Base-by-base conservation (phyloP, 2,329 filamentous ascomycete genomes). In the Geoglossum cookeanum region DNA sequence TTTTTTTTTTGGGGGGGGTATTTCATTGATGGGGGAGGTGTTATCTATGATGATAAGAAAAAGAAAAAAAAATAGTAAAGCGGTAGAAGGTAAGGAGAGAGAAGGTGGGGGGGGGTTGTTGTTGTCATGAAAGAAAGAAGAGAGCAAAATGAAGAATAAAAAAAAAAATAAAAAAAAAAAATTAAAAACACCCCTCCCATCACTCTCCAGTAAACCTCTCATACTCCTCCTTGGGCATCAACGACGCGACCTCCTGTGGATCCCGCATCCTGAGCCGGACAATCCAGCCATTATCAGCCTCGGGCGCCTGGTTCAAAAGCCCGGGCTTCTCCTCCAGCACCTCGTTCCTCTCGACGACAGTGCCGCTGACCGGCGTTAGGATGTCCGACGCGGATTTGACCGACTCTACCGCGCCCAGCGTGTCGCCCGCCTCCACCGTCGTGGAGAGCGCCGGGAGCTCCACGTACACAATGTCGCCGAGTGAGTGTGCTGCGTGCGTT, bases 301-400 rank as follows among this genome's bases (percentile, higher is more conserved):
- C 92, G 49, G 92, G 86, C 55, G 87, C 84, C 73, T 87, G 78
- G 76, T 97, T 98, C 74, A 98, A 89, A 58, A 79, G 83, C 59
- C 79, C 79, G 27, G 92, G 91, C 75, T 85, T 90, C 70, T 92
- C 84, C 70, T 94, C 86, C 60, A 98, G 78, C 59, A 75, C 67
- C 9, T 68, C 67, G 74, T 98, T 98, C 65, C 83, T 76, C 66
- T 84, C 79, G 42, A 80, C 77, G 60, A 98, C 80, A 63, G 74
- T 85, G 67, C 91, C 91, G 56, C 78, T 74, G 63, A 96, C 79
- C 17, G 92, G 92, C 13, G 88, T 83, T 74, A 95, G 85, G 75
- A 98, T 95, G 70, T 98, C 92, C 61, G 87, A 91, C n/a, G 92
- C 92, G 61, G 85, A 92, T 78, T 98, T 98, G 71, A 98, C 92